Conservation (phyloP, 352 stramenopile species). For the Pythium apleroticum region DNA sequence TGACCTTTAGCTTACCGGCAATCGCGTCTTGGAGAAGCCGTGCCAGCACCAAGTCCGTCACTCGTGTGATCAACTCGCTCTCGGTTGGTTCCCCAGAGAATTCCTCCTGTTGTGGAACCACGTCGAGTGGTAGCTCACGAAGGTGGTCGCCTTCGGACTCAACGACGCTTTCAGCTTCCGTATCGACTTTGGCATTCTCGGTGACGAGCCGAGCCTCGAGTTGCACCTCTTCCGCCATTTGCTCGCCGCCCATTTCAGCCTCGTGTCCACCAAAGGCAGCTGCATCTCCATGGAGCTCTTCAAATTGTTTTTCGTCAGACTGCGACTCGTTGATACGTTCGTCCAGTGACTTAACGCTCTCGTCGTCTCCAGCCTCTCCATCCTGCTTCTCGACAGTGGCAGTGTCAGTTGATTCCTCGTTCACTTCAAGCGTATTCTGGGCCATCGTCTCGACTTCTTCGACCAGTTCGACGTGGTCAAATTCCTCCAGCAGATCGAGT, state of each 20-base stretch:
- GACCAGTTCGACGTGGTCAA: constrained; percentile 15
- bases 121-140: neutral
- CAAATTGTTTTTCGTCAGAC: neutral
- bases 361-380: neutral
- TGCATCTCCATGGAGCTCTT: neutral
- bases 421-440: neutral
- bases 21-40: neutral
- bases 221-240: neutral
- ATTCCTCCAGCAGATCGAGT: constrained; percentile 10
- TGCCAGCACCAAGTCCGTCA: neutral
- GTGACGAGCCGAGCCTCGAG: neutral
- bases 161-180: too few species aligned
- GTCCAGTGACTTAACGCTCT: neutral
- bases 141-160: too few species aligned
- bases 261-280: neutral
- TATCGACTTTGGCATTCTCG: too few species aligned
- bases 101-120: neutral
- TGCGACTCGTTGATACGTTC: neutral
- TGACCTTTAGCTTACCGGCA: neutral
- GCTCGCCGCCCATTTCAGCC: neutral
- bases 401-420: neutral
- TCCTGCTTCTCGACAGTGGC: neutral
- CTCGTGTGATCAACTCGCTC: neutral
- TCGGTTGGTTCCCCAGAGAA: neutral
- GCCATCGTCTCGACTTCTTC: constrained; percentile 7